Base-by-base conservation (phyloP, 2,329 filamentous ascomycete species). In the Aspergillus latus region DNA sequence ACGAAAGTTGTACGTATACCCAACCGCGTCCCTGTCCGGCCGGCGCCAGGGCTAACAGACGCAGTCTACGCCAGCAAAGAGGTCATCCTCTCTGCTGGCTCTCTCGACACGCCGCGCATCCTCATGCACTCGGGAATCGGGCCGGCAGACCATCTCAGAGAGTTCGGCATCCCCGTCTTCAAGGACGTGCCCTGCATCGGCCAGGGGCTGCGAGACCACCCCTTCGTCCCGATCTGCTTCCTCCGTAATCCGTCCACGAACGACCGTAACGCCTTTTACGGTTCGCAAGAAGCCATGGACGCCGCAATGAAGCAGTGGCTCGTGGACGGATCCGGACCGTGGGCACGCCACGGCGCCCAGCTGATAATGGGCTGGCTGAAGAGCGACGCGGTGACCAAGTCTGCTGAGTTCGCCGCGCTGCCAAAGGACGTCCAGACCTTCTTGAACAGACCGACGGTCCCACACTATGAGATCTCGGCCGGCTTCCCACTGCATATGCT, bases 391-490 rank as follows among this genome's bases (percentile, higher is more conserved):
- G 63, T 84, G 2, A 63, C 70, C 1, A 53, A 67, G 0, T 76
- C 73, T 0, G 60, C 73, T 0, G 81, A 87, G 62, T 85, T 84
- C 65, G 67, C 78, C 40, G 76, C 68, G 1, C 72, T 88, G 0
- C 77, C 82, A 0, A 52, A 60, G 0, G 54, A 72, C 0, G 72
- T 77, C 8, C 76, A 81, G 61, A 66, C 70, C 0, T 80, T 76
- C 58, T 66, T 87, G 1, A 66, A 65, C 43, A 73, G 74, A 16
- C 72, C 77, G 13, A 83, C 80, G 0, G 75, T 87, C 2, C 85
- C 85, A 0, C 77, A 82, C 47, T 85, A 78, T 60, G 85, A 88
- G 61, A 66, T 86, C 13, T 54, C 79, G 7, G 78, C 74, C 1
- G 78, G 81, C 56, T 73, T 78, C 55, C 75, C 76, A 0, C 60